Percentiles rank a stretch among this genome's conserved stretches.
These are phyloP conservation scores for Ruellia speciosa DNA, from an alignment of 305 asterid genomes.

Conservation along the genomic window DNA sequence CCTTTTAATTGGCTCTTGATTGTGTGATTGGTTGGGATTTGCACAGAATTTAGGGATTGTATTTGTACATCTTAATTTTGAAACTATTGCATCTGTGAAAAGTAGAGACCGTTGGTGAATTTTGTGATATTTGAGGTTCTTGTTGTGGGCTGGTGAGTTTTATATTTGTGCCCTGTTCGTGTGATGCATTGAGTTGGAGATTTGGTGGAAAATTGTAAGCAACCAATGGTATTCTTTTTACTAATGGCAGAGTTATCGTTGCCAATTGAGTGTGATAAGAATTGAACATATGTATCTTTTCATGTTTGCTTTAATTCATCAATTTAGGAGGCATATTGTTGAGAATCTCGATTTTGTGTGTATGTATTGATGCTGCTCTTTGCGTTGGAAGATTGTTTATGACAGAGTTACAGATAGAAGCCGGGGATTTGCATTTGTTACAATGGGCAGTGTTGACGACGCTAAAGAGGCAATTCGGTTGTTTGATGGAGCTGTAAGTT, in stretches of 20 bases:
- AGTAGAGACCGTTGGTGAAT: too few species aligned
- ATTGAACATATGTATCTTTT: neutral
- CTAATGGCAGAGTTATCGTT: neutral
- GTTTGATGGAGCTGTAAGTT: slow-evolving; percentile 82
- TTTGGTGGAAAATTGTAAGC: neutral
- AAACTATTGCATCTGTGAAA: too few species aligned
- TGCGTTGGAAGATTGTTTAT: slow-evolving; percentile 49
- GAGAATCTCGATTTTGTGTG: neutral
- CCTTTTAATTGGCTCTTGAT: neutral
- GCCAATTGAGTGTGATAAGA: neutral
- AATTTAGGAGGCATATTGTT: neutral
- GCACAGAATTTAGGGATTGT: too few species aligned
- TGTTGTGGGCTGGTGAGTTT: too few species aligned
- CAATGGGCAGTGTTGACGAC: slow-evolving; percentile 74
- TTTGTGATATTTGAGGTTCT: too few species aligned
- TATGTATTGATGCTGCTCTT: slow-evolving; percentile 12
- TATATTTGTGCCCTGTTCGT: too few species aligned
- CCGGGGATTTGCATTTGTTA: slow-evolving; percentile 83
- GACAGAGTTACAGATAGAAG: slow-evolving; percentile 85
- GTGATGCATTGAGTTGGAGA: too few species aligned
- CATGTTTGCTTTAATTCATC: neutral
- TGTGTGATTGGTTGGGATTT: too few species aligned
- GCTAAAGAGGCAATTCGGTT: slow-evolving; percentile 72
- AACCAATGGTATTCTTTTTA: neutral
- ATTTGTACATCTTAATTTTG: too few species aligned